These are phyloP conservation scores for Colletotrichum melonis DNA, from an alignment of 2,329 filamentous ascomycete genomes.

Conservation along the genomic window DNA sequence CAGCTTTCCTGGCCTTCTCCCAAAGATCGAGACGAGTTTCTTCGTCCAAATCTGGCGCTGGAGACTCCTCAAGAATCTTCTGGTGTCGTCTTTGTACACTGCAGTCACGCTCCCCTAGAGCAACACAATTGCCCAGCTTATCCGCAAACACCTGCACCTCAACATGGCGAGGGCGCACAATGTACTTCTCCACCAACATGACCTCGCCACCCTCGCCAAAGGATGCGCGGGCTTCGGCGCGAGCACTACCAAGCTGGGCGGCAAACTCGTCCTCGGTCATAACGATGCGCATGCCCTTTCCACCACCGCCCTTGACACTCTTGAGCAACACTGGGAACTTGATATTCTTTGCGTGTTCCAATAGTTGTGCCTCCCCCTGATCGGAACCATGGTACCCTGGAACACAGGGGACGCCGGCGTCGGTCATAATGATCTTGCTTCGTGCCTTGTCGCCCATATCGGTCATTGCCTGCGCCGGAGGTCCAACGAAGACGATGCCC, in stretches of 20 bases:
- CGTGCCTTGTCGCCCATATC: constrained; percentile 95
- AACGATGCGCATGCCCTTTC: constrained; percentile 87
- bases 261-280: constrained; percentile 75
- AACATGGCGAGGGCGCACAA: constrained; percentile 82
- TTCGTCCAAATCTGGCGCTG: constrained; percentile 75
- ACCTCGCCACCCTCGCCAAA: constrained; percentile 85
- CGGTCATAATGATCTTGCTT: constrained; percentile 96
- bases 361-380: constrained; percentile 72
- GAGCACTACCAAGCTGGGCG: constrained; percentile 76
- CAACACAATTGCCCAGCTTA: constrained; percentile 79
- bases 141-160: constrained; percentile 94
- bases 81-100: constrained; percentile 89
- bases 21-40: constrained; percentile 70
- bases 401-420: constrained; percentile 94
- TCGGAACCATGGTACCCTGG: constrained; percentile 93
- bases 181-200: constrained; percentile 87
- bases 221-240: constrained; percentile 79
- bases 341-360: constrained; percentile 78
- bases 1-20: constrained; percentile 73
- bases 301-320: constrained; percentile 83
- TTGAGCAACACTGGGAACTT: constrained; percentile 81
- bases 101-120: constrained; percentile 90
- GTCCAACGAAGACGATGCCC: constrained; percentile 93
- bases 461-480: constrained; percentile 82
- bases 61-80: constrained; percentile 91